phyloP scores from a whole-genome alignment of 164 flowering plant species.

The Umbilicus rupestris region DNA sequence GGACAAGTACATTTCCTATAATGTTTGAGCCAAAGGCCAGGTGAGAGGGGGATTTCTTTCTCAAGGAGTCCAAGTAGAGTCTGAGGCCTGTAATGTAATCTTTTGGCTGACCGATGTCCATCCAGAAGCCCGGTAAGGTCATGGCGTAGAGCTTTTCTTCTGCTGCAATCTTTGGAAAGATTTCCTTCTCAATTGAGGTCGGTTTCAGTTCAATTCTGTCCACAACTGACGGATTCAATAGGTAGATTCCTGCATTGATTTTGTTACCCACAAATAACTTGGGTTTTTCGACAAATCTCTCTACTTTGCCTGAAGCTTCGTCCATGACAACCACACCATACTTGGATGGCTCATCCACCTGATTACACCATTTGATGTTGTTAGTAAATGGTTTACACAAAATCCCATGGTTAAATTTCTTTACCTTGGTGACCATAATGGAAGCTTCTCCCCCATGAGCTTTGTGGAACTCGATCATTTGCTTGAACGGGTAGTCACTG shows the following conservation, averaged over 20 bases:
- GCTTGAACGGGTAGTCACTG: constrained; percentile 82
- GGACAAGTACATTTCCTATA: constrained; percentile 83
- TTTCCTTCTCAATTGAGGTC: constrained; percentile 90
- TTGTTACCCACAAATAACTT: constrained; percentile 95
- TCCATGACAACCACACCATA: constrained; percentile 96
- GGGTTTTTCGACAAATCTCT: constrained; percentile 90
- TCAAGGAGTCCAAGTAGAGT: constrained; percentile 71
- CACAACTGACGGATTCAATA: constrained; percentile 82
- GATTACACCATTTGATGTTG: not conserved
- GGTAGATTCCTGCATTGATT: constrained; percentile 95
- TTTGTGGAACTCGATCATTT: constrained; percentile 92
- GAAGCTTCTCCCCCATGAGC: constrained; percentile 98
- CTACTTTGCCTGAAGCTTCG: constrained; percentile 81
- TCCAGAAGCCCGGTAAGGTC: constrained; percentile 98
- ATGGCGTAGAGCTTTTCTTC: constrained; percentile 76
- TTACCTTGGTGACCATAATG: constrained; percentile 96
- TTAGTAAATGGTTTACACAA: not conserved
- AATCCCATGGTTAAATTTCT: not conserved
- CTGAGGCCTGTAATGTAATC: constrained; percentile 90
- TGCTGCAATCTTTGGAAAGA: constrained; percentile 84
- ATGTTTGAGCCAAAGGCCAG: constrained; percentile 59
- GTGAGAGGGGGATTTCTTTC: constrained; percentile 62
- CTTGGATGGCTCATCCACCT: constrained; percentile 98
- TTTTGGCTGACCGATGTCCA: constrained; percentile 97
- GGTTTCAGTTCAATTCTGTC: constrained; percentile 78